phyloP scores from a whole-genome alignment of 768 basidiomycete species.

The Termitomyces sp. region DNA sequence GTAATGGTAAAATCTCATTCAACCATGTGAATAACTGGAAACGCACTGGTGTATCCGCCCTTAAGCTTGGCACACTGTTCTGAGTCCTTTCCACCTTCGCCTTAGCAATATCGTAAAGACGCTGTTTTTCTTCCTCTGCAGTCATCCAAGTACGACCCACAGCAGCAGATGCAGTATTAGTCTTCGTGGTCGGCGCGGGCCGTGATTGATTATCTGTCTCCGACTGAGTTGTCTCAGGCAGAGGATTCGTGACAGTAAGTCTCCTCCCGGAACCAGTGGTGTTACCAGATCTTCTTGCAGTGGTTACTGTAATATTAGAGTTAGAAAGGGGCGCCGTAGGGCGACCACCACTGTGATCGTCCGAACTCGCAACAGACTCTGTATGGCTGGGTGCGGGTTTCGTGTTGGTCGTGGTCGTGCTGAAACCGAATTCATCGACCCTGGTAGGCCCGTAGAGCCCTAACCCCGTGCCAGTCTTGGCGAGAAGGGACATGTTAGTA shows the following conservation, averaged over 20 bases:
- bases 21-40: neutral
- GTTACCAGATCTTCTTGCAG: conserved; percentile 19
- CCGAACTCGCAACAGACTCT: conserved; percentile 15
- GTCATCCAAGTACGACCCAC: conserved; percentile 39
- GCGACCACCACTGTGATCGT: conserved; percentile 12
- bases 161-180: conserved; percentile 1
- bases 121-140: conserved; percentile 61
- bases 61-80: conserved; percentile 10
- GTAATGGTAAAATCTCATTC: neutral
- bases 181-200: neutral
- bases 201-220: conserved; percentile 5
- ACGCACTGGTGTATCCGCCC: conserved; percentile 27
- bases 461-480: neutral
- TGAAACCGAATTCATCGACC: conserved; percentile 18
- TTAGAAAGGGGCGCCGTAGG: conserved; percentile 2
- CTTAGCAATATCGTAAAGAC: conserved; percentile 59
- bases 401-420: conserved; percentile 10
- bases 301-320: conserved; percentile 1
- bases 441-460: neutral
- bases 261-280: conserved; percentile 15
- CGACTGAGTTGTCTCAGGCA: conserved; percentile 23
- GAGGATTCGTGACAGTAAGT: conserved; percentile 37
- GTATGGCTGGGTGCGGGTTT: conserved; percentile 13
- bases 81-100: conserved; percentile 55
- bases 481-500: neutral